phyloP scores from a whole-genome alignment of 805 yeast species.

The Barnettozyma botsteinii region DNA sequence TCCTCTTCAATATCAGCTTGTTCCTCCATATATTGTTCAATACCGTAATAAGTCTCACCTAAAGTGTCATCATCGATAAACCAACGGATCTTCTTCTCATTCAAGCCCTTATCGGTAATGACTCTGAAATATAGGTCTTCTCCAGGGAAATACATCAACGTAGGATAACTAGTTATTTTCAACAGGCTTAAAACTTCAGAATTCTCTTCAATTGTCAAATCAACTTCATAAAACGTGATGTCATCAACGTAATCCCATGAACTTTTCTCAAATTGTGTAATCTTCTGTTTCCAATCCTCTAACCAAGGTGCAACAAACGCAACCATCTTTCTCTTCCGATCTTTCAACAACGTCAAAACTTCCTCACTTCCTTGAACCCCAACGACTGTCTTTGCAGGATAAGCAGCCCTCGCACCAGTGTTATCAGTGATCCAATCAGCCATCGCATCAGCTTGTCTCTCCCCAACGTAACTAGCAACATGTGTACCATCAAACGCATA shows the following conservation, averaged over 20 bases:
- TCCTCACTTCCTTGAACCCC: constrained; percentile 14
- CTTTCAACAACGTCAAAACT: constrained; percentile 5
- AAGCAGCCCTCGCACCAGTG: constrained; percentile 31
- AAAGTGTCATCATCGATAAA: constrained; percentile 26
- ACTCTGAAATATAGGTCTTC: constrained; percentile 10
- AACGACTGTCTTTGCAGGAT: constrained; percentile 24
- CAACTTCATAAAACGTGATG: constrained; percentile 29
- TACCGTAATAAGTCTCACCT: constrained; percentile 11
- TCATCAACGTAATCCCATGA: constrained; percentile 21
- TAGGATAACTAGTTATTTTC: constrained; percentile 28
- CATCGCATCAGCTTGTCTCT: constrained; percentile 28
- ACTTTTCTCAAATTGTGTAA: constrained; percentile 29
- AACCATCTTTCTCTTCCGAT: constrained; percentile 15
- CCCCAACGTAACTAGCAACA: constrained; percentile 33
- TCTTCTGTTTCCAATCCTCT: constrained; percentile 28
- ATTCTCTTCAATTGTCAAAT: constrained; percentile 26
- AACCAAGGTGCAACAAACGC: constrained; percentile 35
- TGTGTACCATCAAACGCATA: constrained; percentile 37
- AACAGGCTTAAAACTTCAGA: constrained; percentile 25
- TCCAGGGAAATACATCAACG: constrained; percentile 21
- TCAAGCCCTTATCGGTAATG: constrained; percentile 16
- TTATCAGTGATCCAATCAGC: constrained; percentile 27
- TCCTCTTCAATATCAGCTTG: constrained; percentile 12
- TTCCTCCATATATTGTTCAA: constrained; percentile 10
- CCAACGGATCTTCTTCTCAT: constrained; percentile 24